Evolutionary conservation across 805 yeast species (phyloP), one percentile per base, ranked within the genome.

Genomic region (Wickerhamomyces subpelliculosus): DNA sequence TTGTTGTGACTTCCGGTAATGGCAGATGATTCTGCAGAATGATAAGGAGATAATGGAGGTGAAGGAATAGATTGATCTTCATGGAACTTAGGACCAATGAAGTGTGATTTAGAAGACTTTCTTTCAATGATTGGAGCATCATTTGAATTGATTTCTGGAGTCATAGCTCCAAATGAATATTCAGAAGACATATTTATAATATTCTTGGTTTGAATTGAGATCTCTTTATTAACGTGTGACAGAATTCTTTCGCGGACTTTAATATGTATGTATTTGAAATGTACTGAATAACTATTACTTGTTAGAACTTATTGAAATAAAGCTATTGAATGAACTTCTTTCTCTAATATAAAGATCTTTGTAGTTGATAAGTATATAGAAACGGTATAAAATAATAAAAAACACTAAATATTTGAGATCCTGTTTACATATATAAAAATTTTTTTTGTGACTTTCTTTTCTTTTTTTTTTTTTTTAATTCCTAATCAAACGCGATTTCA

Each of bases 31-130:
- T 37, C 38, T 20, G 36, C 25, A 14, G 26, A 10, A 4, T 58
- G 67, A 43, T 59, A 63, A 35, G 73, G 73, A 4, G 73, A 67
- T 40, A 66, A 53, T 32, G 73, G 72, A 7, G 73, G 73, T 12
- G 72, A 67, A 28, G 68, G 66, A 20, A 68, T 68, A 6, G 58
- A 50, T 27, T 45, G 52, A 27, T 57, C 59, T 30, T 48, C 52
- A 47, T 41, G 4, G 55, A 17, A 19, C 22, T 29, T 29, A 18
- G 32, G 32, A 18, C 32, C 32, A 13, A 29, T 29, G 22, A 29
- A 29, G 11, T 29, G 32, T 12, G 54, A 42, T 35, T 49, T 52
- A 26, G 57, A 52, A 13, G 37, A 42, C 37, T 54, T 54, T 48
- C 57, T 51, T 17, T 48, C 47, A 2, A 35, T 35, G 13, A 31